Evolutionary conservation across 805 yeast genomes (phyloP), one percentile per base, ranked within the genome.

Genomic region (Candida coquimbonensis): DNA sequence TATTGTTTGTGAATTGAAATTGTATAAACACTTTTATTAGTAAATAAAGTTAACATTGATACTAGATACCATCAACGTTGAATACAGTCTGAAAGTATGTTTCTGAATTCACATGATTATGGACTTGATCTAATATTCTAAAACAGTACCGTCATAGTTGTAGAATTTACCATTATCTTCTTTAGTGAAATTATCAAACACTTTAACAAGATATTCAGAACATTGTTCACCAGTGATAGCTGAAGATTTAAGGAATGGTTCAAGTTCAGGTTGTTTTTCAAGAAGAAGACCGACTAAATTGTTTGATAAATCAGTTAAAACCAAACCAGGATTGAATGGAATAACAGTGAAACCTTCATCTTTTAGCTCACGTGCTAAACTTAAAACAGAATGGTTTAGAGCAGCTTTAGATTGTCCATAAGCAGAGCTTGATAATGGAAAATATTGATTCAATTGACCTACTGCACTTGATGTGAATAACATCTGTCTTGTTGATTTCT

Each of bases 281-380:
- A 6, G 59, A 11, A 36, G 2, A 6, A 13, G 26, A 4, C 19
- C 39, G 11, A 44, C 21, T 19, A 40, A 12, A 2, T 29, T 33
- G 27, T 42, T 42, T 5, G 57, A 61, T 63, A 63, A 59, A 41
- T 69, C 73, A 33, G 68, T 65, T 13, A 43, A 17, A 13, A 70
- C 72, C 11, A 59, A 33, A 35, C 75, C 74, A 0, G 76, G 76
- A 43, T 67, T 68, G 13, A 68, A 13, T 12, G 68, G 51, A 21
- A 66, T 49, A 36, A 63, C 56, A 11, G 54, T 59, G 47, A 60
- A 66, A 3, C 57, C 62, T 39, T 63, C 61, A 4, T 31, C 43
- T 21, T 42, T 45, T 25, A 60, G 42, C 43, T 68, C 71, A 27
- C n/a, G 12, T 36, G 63, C 46, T 33, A 69, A 34, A 21, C 55